Percentiles rank a stretch among this genome's conserved stretches.
Evolutionary conservation across 106 monocot genomes (phyloP).

Genomic region (Alisma plantagoaquatica): DNA sequence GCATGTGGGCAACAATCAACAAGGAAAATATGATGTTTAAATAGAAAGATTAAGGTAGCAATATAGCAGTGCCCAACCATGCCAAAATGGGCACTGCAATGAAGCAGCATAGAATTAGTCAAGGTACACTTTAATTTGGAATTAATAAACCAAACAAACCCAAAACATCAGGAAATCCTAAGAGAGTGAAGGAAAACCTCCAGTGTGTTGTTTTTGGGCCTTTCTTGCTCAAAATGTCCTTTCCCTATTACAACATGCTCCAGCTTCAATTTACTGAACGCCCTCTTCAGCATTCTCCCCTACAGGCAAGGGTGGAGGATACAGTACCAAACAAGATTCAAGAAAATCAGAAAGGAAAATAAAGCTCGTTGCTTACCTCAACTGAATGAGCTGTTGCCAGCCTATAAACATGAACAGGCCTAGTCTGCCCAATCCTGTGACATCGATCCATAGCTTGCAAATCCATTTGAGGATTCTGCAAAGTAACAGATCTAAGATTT

Average conservation of each 20-base stretch:
- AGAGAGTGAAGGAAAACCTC: no score
- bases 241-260: slow-evolving; percentile 95
- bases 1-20: not conserved
- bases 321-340: no score
- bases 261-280: slow-evolving; percentile 79
- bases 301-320: slow-evolving; percentile 19
- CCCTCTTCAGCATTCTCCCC: slow-evolving; percentile 83
- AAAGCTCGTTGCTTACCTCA: slow-evolving; percentile 35
- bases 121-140: no score
- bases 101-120: no score
- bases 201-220: slow-evolving; percentile 37
- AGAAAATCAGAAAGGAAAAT: not conserved
- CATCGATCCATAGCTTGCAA: slow-evolving; percentile 99
- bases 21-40: not conserved
- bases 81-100: no score
- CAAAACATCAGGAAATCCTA: no score
- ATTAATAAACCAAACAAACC: no score
- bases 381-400: slow-evolving; percentile 85
- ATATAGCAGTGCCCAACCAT: not conserved
- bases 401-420: slow-evolving; percentile 87
- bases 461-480: slow-evolving; percentile 98
- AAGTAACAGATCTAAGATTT: no score
- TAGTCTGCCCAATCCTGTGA: slow-evolving; percentile 93
- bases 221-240: slow-evolving; percentile 90
- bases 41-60: not conserved